Conservation (phyloP, 202 grass and related monocot genomes). For the Zizania palustris region DNA sequence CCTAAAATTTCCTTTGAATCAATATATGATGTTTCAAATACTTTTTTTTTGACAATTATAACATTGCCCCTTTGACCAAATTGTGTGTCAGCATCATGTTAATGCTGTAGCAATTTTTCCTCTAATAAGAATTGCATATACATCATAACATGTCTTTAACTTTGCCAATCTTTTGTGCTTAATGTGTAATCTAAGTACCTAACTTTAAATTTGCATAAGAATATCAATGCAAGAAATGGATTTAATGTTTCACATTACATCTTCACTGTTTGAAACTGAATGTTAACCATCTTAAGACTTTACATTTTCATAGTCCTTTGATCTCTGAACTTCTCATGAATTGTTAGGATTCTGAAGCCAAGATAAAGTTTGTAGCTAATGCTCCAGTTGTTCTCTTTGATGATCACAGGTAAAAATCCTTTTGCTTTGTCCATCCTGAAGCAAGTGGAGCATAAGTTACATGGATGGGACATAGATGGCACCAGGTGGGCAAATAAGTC, state of each 20-base stretch:
- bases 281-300: slow-evolving; percentile 31
- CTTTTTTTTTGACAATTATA: slow-evolving; percentile 20
- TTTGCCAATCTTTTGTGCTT: slow-evolving; percentile 31
- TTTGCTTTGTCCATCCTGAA: slow-evolving; percentile 93
- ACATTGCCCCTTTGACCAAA: slow-evolving; percentile 25
- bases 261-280: slow-evolving; percentile 23
- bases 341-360: slow-evolving; percentile 37
- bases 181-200: slow-evolving; percentile 2
- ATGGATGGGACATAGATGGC: slow-evolving; percentile 74
- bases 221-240: slow-evolving; percentile 7
- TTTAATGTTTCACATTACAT: slow-evolving; percentile 16
- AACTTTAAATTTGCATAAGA: slow-evolving; percentile 23
- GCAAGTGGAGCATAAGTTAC: slow-evolving; percentile 90
- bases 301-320: slow-evolving; percentile 27
- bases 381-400: slow-evolving; percentile 41
- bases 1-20: slow-evolving; percentile 34
- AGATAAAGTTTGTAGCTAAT: slow-evolving; percentile 34
- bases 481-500: slow-evolving; percentile 59
- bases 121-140: slow-evolving; percentile 24
- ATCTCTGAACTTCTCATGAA: slow-evolving; percentile 33
- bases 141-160: background rate
- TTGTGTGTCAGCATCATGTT: slow-evolving; percentile 37
- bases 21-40: background rate
- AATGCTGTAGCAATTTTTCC: slow-evolving; percentile 7
- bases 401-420: slow-evolving; percentile 78